phyloP scores from a whole-genome alignment of 768 basidiomycete genomes.

The Boletus vinaceobasis region DNA sequence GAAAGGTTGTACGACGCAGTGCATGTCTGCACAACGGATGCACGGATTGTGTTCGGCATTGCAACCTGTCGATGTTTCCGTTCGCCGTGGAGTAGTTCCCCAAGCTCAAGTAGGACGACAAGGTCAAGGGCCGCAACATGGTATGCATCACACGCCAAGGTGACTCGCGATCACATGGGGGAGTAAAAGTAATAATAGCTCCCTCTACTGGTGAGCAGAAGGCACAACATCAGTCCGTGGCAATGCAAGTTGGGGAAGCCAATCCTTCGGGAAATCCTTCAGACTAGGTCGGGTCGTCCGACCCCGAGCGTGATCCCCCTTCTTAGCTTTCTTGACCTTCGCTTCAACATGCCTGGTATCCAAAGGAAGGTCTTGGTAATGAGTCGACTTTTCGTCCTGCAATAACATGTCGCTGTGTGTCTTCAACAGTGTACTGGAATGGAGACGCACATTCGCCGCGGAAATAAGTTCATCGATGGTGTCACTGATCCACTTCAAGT shows the following conservation, averaged over 20 bases:
- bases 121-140: background rate
- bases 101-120: background rate
- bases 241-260: constrained; percentile 51
- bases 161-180: background rate
- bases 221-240: constrained; percentile 1
- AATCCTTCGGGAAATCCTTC: constrained; percentile 80
- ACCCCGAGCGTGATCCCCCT: constrained; percentile 63
- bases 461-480: constrained; percentile 70
- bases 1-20: constrained; percentile 44
- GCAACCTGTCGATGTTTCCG: background rate
- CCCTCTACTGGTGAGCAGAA: constrained; percentile 9
- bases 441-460: constrained; percentile 77
- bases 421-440: background rate
- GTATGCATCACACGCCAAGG: constrained; percentile 1
- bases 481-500: constrained; percentile 93
- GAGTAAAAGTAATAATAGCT: constrained; percentile 4
- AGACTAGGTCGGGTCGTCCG: constrained; percentile 61
- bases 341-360: constrained; percentile 79
- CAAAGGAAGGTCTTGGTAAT: constrained; percentile 67
- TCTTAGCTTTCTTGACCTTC: constrained; percentile 66
- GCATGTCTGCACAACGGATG: constrained; percentile 53
- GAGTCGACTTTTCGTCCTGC: constrained; percentile 34
- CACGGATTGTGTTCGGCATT: constrained; percentile 38
- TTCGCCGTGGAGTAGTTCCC: background rate
- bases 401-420: constrained; percentile 13